These are phyloP conservation scores for Fusarium floridanum DNA, from an alignment of 2,329 filamentous ascomycete species.

Conservation along the genomic window DNA sequence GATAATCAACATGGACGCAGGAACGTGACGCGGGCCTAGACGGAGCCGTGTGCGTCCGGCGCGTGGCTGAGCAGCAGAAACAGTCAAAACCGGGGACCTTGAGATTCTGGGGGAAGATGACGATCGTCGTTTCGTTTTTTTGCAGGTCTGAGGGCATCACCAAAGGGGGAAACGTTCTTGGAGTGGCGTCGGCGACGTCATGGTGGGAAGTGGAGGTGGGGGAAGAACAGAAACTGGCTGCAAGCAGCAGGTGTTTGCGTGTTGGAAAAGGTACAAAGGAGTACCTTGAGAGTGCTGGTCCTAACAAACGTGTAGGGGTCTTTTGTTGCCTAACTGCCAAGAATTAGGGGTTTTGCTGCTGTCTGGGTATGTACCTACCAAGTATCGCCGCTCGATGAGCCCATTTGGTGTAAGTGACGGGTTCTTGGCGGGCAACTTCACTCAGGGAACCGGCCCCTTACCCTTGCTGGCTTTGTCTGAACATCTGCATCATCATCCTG, in stretches of 20 bases:
- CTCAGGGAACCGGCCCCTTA: slow-evolving; percentile 16
- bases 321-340: neutral
- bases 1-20: slow-evolving; percentile 19
- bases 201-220: slow-evolving; percentile 26
- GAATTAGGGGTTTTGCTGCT: neutral
- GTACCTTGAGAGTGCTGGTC: slow-evolving; percentile 2
- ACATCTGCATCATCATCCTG: slow-evolving; percentile 33
- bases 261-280: neutral
- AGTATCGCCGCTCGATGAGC: neutral
- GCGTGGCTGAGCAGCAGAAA: slow-evolving; percentile 7
- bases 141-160: slow-evolving; percentile 35
- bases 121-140: slow-evolving; percentile 24
- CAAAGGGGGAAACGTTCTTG: slow-evolving; percentile 19
- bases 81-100: slow-evolving; percentile 9
- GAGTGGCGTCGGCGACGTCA: slow-evolving; percentile 39
- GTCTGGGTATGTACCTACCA: neutral
- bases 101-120: slow-evolving; percentile 27
- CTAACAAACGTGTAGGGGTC: neutral
- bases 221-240: slow-evolving; percentile 31
- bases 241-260: slow-evolving; percentile 16
- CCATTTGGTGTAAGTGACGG: slow-evolving; percentile 37
- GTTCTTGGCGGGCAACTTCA: slow-evolving; percentile 29
- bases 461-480: slow-evolving; percentile 8
- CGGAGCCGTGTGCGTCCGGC: neutral
- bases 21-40: slow-evolving; percentile 4